Evolutionary conservation across 2,329 filamentous ascomycete genomes (phyloP).

Genomic region (Nemania diffusa): DNA sequence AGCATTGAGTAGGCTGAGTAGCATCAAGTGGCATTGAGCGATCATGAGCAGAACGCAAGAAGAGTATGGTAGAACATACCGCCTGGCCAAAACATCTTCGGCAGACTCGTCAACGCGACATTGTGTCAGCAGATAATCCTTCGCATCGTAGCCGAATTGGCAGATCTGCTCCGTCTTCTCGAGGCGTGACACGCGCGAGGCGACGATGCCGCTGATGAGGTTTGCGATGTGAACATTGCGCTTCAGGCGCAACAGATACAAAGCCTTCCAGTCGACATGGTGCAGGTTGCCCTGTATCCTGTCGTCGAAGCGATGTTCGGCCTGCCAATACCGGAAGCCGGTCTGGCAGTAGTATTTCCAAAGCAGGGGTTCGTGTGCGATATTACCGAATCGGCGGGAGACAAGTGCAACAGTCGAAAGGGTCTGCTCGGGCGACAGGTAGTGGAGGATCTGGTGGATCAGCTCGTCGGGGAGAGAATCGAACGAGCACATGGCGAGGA

Average conservation of each 20-base stretch:
- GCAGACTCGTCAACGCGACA: slow-evolving; percentile 66
- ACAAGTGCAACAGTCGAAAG: slow-evolving; percentile 61
- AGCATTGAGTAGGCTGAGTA: not conserved
- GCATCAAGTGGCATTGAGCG: not conserved
- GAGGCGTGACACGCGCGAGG: slow-evolving; percentile 75
- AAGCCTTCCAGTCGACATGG: slow-evolving; percentile 76
- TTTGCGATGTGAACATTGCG: slow-evolving; percentile 63
- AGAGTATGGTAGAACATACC: slow-evolving; percentile 33
- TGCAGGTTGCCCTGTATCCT: slow-evolving; percentile 65
- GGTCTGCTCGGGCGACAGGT: slow-evolving; percentile 66
- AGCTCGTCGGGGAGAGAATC: slow-evolving; percentile 81
- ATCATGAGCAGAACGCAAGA: not conserved
- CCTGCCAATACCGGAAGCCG: slow-evolving; percentile 80
- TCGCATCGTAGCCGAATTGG: slow-evolving; percentile 83
- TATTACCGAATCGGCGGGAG: slow-evolving; percentile 70
- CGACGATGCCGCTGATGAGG: slow-evolving; percentile 74
- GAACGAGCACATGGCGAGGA: slow-evolving; percentile 50
- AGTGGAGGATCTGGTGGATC: slow-evolving; percentile 79
- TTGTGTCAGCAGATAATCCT: slow-evolving; percentile 81
- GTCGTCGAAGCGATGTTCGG: slow-evolving; percentile 66
- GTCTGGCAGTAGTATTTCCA: slow-evolving; percentile 81
- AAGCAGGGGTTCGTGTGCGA: slow-evolving; percentile 77
- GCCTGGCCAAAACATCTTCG: slow-evolving; percentile 78
- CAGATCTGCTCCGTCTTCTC: slow-evolving; percentile 77
- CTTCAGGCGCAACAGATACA: slow-evolving; percentile 68